Conservation (phyloP, 2,329 filamentous ascomycete species). For the Penicillium frequentans region DNA sequence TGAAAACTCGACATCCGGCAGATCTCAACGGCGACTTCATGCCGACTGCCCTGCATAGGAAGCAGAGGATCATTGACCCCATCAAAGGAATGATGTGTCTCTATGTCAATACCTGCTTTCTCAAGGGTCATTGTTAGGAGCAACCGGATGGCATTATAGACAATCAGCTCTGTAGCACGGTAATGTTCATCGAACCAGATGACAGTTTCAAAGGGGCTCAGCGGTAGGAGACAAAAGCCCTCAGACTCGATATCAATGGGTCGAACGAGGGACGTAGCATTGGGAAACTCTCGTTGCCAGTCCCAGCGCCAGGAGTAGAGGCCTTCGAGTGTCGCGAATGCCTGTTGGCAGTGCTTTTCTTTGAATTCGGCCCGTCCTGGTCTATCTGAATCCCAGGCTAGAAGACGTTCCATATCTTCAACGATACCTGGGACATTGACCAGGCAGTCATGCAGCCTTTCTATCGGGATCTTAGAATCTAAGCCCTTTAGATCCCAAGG, state of each 20-base stretch:
- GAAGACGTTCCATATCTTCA: constrained; percentile 8
- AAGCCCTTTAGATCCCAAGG: constrained; percentile 9
- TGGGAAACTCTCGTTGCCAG: constrained; percentile 10
- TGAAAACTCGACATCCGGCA: constrained; percentile 18
- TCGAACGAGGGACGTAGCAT: constrained; percentile 2
- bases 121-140: constrained; percentile 7
- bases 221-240: not conserved
- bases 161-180: constrained; percentile 13
- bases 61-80: constrained; percentile 10
- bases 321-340: not conserved
- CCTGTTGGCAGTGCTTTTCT: not conserved
- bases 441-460: constrained; percentile 10
- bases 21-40: constrained; percentile 15
- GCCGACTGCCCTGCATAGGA: constrained; percentile 14
- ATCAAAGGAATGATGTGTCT: not conserved
- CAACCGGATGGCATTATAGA: constrained; percentile 8
- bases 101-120: not conserved
- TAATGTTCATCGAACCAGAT: constrained; percentile 8
- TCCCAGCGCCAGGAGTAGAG: constrained; percentile 16
- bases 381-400: not conserved
- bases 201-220: constrained; percentile 11
- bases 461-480: constrained; percentile 1
- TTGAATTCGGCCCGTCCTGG: constrained; percentile 1
- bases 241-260: not conserved
- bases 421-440: constrained; percentile 12